These are phyloP conservation scores for Ogataea hybrid DNA, from an alignment of 1,139 yeast genomes.

Conservation along the genomic window DNA sequence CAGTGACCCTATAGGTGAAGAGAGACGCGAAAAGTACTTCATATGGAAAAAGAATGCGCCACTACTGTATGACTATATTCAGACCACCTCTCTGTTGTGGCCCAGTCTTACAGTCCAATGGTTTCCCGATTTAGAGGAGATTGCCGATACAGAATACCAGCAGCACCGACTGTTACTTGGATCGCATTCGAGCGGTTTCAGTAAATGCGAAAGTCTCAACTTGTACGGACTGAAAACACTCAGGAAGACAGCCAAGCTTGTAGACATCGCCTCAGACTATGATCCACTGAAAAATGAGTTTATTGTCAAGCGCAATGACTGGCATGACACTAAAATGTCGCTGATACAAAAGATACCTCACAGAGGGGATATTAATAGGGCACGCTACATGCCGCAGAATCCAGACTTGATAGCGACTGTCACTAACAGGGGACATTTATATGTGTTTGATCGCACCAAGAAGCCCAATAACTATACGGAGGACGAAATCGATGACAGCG, in stretches of 20 bases:
- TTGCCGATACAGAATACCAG: constrained; percentile 13
- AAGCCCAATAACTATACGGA: constrained; percentile 36
- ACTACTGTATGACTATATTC: constrained; percentile 47
- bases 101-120: constrained; percentile 55
- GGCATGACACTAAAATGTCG: constrained; percentile 36
- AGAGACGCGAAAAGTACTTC: constrained; percentile 48
- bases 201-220: constrained; percentile 24
- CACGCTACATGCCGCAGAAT: constrained; percentile 79
- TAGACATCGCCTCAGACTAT: constrained; percentile 17
- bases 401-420: constrained; percentile 73
- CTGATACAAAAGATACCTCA: constrained; percentile 32
- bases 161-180: constrained; percentile 31
- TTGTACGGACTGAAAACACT: constrained; percentile 18
- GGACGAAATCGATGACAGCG: constrained; percentile 15
- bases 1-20: constrained; percentile 16
- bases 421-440: constrained; percentile 27
- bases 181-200: constrained; percentile 29
- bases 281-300: constrained; percentile 27
- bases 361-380: constrained; percentile 57
- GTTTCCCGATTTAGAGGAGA: constrained; percentile 45
- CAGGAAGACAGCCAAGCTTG: constrained; percentile 4
- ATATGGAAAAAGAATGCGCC: constrained; percentile 59
- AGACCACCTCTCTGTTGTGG: constrained; percentile 52
- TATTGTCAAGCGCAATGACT: constrained; percentile 27
- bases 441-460: constrained; percentile 51